Evolutionary conservation across 331 rosid genomes (phyloP).

Genomic region (Quercus lobata): DNA sequence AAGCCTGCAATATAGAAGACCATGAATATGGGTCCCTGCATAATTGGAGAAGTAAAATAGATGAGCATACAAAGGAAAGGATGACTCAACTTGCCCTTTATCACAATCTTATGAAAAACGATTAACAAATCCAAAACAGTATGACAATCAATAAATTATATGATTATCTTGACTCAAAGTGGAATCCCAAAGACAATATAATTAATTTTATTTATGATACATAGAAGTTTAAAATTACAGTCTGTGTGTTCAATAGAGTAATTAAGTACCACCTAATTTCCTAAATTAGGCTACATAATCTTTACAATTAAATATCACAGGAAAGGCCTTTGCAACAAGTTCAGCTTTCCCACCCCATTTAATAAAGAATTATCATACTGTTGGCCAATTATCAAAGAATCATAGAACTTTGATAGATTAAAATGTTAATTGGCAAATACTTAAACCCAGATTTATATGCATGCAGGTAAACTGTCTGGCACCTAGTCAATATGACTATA

Average conservation of each 20-base stretch:
- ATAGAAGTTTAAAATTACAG: neutral
- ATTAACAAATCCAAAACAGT: neutral
- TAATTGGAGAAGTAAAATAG: too few species aligned
- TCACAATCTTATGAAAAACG: neutral
- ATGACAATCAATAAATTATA: neutral
- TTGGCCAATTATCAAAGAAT: conserved; percentile 1
- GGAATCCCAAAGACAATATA: neutral
- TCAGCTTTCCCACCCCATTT: neutral
- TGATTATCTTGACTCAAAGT: neutral
- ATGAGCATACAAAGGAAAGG: neutral
- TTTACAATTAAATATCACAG: conserved; percentile 6
- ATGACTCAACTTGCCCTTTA: neutral
- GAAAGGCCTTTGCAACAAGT: conserved; percentile 1
- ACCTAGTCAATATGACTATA: neutral
- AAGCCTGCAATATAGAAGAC: too few species aligned
- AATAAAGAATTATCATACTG: neutral
- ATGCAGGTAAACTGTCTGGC: neutral
- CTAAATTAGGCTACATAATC: neutral
- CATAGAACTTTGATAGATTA: neutral
- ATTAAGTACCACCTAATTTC: neutral
- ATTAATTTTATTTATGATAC: neutral
- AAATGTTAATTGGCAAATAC: neutral
- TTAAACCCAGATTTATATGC: neutral
- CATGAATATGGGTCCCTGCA: too few species aligned
- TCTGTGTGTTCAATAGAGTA: neutral